Evolutionary conservation across 2,329 filamentous ascomycete genomes (phyloP).

Genomic region (Fusarium sp.): DNA sequence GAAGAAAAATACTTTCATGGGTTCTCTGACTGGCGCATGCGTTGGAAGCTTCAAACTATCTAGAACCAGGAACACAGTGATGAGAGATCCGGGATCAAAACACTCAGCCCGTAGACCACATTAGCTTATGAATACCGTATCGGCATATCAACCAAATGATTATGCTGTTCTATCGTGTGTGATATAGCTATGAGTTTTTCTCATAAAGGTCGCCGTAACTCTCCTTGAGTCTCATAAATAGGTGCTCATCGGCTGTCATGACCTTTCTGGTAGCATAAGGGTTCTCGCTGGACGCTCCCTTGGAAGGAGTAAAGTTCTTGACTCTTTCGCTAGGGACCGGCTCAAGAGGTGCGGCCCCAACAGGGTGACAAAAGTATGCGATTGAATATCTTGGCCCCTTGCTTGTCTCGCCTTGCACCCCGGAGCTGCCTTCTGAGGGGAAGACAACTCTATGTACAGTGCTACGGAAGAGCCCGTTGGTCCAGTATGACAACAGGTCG

Average conservation of each 20-base stretch:
- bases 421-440: slow-evolving; percentile 42
- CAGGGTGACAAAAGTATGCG: slow-evolving; percentile 75
- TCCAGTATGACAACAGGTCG: slow-evolving; percentile 84
- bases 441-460: slow-evolving; percentile 93
- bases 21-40: slow-evolving; percentile 54
- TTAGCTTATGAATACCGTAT: background rate
- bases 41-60: slow-evolving; percentile 56
- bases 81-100: background rate
- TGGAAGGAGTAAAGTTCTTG: slow-evolving; percentile 49
- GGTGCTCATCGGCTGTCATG: slow-evolving; percentile 71
- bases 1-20: slow-evolving; percentile 47
- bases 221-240: slow-evolving; percentile 67
- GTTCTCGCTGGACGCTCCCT: slow-evolving; percentile 49
- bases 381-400: slow-evolving; percentile 69
- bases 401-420: slow-evolving; percentile 56
- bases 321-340: slow-evolving; percentile 70
- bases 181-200: slow-evolving; percentile 44
- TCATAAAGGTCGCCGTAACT: slow-evolving; percentile 67
- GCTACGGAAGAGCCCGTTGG: slow-evolving; percentile 83
- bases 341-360: slow-evolving; percentile 60
- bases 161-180: background rate
- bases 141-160: background rate
- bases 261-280: slow-evolving; percentile 63
- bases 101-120: background rate
- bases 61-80: slow-evolving; percentile 35